Base-by-base conservation (phyloP, 345 rosid species). In the Ailanthus altissimus region DNA sequence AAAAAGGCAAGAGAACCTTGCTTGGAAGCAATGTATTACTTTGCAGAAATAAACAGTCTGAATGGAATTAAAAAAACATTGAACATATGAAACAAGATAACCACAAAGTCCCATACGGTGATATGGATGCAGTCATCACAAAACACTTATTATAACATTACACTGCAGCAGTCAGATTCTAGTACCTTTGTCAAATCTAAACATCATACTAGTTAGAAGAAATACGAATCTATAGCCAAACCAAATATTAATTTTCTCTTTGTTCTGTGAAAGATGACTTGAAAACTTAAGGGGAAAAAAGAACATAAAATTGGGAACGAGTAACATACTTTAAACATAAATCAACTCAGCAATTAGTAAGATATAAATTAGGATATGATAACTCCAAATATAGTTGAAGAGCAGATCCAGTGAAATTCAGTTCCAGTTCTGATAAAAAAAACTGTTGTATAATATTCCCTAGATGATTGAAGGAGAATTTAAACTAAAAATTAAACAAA, bases 1-100 rank as follows among this genome's bases (percentile, higher is more conserved):
- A 58, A 56, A 60, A 38, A 58, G 40, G 54, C 46, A 14, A 45
- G 62, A 73, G 5, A 67, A 71, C 6, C 23, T 43, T 56, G 45
- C 23, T 20, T 15, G 54, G 70, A 57, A 47, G 60, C 65, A 67
- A 23, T 75, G 28, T 67, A 54, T 65, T 49, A 21, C 51, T 76
- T 46, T 38, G 54, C 18, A 72, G 47, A 68, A 61, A 67, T 13
- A 42, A 32, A 32, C 51, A 38, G 12, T 63, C 60, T 16, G 25
- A 15, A 69, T 53, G 66, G 28, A 25, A 50, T 32, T n/a, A n/a
- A 51, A 78, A 26, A 60, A 21, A 25, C 46, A 66, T 36, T 45
- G 21, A 66, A 38, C 57, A 68, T 26, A 76, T 32, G 38, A 64
- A 50, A 51, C 51, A 21, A 50, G 28, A 5, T 25, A 60, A 49